These are phyloP conservation scores for Saposhnikovia divaricata DNA, from an alignment of 129 eudicot genomes.

Conservation along the genomic window DNA sequence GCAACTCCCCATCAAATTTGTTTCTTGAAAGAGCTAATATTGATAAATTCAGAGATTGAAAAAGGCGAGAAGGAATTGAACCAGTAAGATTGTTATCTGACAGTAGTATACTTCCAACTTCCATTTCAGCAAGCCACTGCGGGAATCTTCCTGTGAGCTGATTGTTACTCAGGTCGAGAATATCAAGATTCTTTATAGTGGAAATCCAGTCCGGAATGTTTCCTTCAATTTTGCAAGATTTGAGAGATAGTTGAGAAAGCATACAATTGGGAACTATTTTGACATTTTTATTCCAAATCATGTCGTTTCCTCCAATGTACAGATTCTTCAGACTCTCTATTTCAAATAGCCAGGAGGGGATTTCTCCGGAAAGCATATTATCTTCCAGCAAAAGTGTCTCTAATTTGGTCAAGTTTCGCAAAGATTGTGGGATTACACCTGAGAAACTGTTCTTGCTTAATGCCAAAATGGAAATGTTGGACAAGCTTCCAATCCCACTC, in stretches of 20 bases:
- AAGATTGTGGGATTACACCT: no score
- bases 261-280: constrained; percentile 44
- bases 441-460: no score
- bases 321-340: constrained; percentile 28
- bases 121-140: constrained; percentile 49
- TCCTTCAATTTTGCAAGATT: constrained; percentile 29
- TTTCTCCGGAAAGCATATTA: constrained; percentile 40
- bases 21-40: constrained; percentile 46
- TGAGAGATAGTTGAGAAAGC: constrained; percentile 33
- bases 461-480: no score
- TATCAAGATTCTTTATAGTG: constrained; percentile 23
- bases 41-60: constrained; percentile 30
- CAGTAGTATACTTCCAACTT: constrained; percentile 34
- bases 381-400: constrained; percentile 26
- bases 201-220: constrained; percentile 44
- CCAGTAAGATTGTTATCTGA: constrained; percentile 42
- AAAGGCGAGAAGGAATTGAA: constrained; percentile 34
- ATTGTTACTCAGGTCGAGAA: constrained; percentile 43
- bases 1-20: constrained; percentile 47
- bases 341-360: neutral
- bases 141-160: constrained; percentile 40
- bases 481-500: constrained; percentile 18
- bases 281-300: constrained; percentile 36
- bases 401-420: constrained; percentile 22
- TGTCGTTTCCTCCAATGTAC: constrained; percentile 33